Evolutionary conservation across 176 grass and related monocot species (phyloP).

Genomic region (Canna indica): DNA sequence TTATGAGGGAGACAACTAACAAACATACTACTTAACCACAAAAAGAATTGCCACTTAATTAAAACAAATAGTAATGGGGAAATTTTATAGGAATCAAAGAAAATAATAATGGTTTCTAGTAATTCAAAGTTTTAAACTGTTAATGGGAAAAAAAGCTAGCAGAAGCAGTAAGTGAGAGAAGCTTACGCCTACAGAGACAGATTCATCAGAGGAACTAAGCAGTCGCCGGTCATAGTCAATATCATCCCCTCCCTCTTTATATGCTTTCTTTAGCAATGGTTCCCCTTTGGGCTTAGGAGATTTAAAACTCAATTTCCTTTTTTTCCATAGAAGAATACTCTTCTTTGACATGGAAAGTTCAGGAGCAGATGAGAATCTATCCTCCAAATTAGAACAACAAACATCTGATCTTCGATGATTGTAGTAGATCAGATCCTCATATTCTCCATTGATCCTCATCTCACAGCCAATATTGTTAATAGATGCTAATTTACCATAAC

Average conservation of each 20-base stretch:
- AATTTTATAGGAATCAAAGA: too few relatives aligned
- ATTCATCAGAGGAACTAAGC: constrained; percentile 65
- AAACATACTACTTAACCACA: too few relatives aligned
- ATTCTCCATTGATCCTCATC: constrained; percentile 60
- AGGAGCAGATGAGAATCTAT: constrained; percentile 26
- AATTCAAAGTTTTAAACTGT: too few relatives aligned
- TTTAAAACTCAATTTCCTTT: constrained; percentile 51
- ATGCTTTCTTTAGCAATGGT: constrained; percentile 77
- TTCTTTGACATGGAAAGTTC: constrained; percentile 36
- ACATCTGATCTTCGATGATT: constrained; percentile 66
- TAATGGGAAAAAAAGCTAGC: background rate
- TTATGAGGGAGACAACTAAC: background rate
- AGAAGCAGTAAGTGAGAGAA: background rate
- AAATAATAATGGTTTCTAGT: constrained; percentile 27
- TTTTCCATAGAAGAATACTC: constrained; percentile 88
- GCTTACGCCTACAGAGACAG: constrained; percentile 42
- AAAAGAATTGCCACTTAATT: too few relatives aligned
- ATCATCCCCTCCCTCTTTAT: constrained; percentile 96
- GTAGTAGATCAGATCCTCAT: constrained; percentile 84
- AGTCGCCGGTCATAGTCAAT: constrained; percentile 85
- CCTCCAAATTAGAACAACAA: constrained; percentile 42
- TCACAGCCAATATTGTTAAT: constrained; percentile 58
- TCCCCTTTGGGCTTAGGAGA: constrained; percentile 70
- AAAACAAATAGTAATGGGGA: too few relatives aligned
- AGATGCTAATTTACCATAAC: constrained; percentile 79